These are phyloP conservation scores for Pulveroboletus sp. DNA, from an alignment of 768 basidiomycete species.

Conservation along the genomic window DNA sequence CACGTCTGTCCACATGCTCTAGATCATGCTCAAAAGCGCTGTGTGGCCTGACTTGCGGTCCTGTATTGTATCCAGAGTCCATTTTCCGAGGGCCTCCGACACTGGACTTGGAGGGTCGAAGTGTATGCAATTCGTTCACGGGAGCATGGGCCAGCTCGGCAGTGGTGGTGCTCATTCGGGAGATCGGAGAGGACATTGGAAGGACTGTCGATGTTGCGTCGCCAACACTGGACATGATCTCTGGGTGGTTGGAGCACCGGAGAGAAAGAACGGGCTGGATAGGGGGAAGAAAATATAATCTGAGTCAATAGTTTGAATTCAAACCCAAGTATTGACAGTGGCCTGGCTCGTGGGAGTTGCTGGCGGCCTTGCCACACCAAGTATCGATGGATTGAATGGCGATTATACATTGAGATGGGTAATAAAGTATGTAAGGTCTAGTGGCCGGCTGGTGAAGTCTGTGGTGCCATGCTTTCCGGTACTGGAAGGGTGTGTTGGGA, in stretches of 20 bases:
- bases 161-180: conserved; percentile 6
- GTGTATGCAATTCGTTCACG: neutral
- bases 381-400: conserved; percentile 33
- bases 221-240: conserved; percentile 13
- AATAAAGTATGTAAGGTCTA: conserved; percentile 44
- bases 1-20: neutral
- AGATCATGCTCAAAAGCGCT: neutral
- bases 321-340: no score
- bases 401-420: conserved; percentile 37
- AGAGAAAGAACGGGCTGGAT: no score
- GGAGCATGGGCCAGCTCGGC: conserved; percentile 1
- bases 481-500: conserved; percentile 32
- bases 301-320: no score
- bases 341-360: no score
- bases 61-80: neutral
- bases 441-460: conserved; percentile 42
- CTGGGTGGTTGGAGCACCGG: neutral
- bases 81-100: conserved; percentile 22
- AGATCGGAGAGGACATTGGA: conserved; percentile 14
- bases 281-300: no score
- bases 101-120: conserved; percentile 9
- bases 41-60: neutral
- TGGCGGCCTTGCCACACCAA: conserved; percentile 26
- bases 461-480: conserved; percentile 55
- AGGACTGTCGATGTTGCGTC: conserved; percentile 12